These are phyloP conservation scores for Picocystis sp. DNA, from an alignment of 163 green algal species.

Conservation along the genomic window DNA sequence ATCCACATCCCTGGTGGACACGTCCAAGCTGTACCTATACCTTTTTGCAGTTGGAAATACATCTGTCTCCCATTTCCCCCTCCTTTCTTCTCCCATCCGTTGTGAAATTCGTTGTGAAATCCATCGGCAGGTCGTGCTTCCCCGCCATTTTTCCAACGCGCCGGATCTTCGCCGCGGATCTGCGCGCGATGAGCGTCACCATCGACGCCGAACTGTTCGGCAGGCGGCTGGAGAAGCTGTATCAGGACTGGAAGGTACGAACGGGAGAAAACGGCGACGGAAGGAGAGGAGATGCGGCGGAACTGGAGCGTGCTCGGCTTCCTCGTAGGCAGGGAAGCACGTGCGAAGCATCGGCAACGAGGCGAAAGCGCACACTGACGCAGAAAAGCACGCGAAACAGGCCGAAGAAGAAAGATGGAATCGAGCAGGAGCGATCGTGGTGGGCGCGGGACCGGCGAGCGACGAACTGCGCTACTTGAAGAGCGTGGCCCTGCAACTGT, in stretches of 20 bases:
- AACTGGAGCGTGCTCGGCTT: too few relatives aligned
- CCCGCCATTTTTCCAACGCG: too few relatives aligned
- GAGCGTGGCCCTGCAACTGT: constrained; percentile 76
- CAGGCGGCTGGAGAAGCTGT: constrained; percentile 40
- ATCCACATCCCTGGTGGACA: not conserved
- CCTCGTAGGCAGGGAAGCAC: not conserved
- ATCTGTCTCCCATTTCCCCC: too few relatives aligned
- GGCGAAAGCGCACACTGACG: not conserved
- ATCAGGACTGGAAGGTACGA: constrained; percentile 49
- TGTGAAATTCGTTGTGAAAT: too few relatives aligned
- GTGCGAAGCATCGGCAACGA: not conserved
- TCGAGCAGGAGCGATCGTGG: constrained; percentile 29
- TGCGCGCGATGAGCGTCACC: constrained; percentile 10
- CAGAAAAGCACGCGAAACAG: constrained; percentile 7
- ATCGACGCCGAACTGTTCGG: constrained; percentile 40
- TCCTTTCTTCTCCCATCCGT: too few relatives aligned
- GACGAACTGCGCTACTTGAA: constrained; percentile 85
- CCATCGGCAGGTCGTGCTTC: too few relatives aligned
- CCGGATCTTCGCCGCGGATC: too few relatives aligned
- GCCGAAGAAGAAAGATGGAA: constrained; percentile 21
- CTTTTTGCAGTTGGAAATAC: too few relatives aligned
- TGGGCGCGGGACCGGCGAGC: constrained; percentile 35
- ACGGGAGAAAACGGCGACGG: not conserved
- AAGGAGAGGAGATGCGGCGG: not conserved
- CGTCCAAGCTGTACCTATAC: too few relatives aligned